Base-by-base conservation (phyloP, 208 protist genomes). In the Crithidia acanthocephali region DNA sequence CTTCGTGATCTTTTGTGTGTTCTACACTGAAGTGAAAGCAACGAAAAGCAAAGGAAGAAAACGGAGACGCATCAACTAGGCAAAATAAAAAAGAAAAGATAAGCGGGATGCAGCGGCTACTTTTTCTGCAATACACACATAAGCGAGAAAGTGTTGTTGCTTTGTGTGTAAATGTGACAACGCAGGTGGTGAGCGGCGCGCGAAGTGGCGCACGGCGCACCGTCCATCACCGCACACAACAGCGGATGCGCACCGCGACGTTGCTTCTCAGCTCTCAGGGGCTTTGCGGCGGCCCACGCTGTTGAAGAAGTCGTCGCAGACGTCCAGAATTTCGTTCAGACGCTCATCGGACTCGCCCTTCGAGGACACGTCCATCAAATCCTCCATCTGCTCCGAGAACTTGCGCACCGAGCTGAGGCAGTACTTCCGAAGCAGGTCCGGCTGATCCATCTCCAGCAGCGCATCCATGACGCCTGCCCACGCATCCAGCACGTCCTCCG, bases 271-370 rank as follows among this genome's bases (percentile, higher is more conserved):
- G 37, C 37, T 62, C 27, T 27, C 56, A n/a, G 47, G 22, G 22
- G 32, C 68, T 52, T 27, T 74, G 42, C 71, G 76, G 33, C 50
- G 61, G 18, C 35, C 62, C 60, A 92, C 57, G 40, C 65, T 76
- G 11, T 91, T 83, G 25, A 95, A 58, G 65, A 95, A 95, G 47
- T 94, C 88, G 47, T 96, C 87, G 51, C 88, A 94, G 30, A 89
- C 89, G 65, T 92, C 88, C 13, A 96, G 74, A 57, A 96, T 87
- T n/a, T 86, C 87, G 72, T 92, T 91, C n/a, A 96, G 76, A 9
- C 79, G 85, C 55, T 96, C 91, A 65, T 93, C 91, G 2, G 73
- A 68, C 30, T 92, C 87, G 23, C 91, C 86, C 60, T 94, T 93
- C 13, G 81, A 63, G 9, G 89, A 94, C 0, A 93, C 71, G 15